Evolutionary conservation across 768 basidiomycete genomes (phyloP).

Genomic region (Xerocomellus intermedius): DNA sequence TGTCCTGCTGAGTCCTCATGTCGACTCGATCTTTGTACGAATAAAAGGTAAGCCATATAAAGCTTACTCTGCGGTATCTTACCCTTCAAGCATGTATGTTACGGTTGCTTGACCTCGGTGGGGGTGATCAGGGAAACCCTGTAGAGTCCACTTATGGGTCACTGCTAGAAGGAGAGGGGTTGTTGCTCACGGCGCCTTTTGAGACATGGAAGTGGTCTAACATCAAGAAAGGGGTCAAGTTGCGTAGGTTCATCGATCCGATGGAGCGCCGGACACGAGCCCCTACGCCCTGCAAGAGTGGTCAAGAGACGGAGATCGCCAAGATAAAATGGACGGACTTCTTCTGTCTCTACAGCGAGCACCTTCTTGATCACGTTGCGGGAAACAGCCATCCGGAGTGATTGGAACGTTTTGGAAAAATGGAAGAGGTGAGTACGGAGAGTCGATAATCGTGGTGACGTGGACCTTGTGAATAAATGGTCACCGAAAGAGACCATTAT

Average conservation of each 20-base stretch:
- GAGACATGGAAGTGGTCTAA: constrained; percentile 76
- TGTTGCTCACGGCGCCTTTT: constrained; percentile 58
- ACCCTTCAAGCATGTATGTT: constrained; percentile 89
- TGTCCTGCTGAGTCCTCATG: constrained; percentile 95
- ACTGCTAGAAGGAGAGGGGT: background rate
- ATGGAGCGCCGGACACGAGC: constrained; percentile 86
- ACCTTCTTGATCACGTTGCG: constrained; percentile 77
- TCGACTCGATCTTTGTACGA: constrained; percentile 51
- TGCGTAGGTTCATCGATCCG: constrained; percentile 68
- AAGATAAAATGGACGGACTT: constrained; percentile 41
- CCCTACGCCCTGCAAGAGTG: constrained; percentile 59
- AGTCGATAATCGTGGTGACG: background rate
- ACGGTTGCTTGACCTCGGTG: constrained; percentile 88
- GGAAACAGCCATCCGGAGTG: constrained; percentile 40
- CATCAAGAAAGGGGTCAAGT: constrained; percentile 91
- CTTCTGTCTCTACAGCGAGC: constrained; percentile 69
- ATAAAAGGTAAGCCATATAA: background rate
- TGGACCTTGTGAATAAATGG: background rate
- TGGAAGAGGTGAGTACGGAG: background rate
- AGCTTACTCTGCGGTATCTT: constrained; percentile 1
- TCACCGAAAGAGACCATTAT: too few species aligned
- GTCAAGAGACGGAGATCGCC: background rate
- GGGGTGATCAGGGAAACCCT: constrained; percentile 93
- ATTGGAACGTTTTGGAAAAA: background rate
- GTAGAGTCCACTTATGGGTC: background rate